Conservation (phyloP, 2,329 filamentous ascomycete species). For the Fusarium veterinarium region DNA sequence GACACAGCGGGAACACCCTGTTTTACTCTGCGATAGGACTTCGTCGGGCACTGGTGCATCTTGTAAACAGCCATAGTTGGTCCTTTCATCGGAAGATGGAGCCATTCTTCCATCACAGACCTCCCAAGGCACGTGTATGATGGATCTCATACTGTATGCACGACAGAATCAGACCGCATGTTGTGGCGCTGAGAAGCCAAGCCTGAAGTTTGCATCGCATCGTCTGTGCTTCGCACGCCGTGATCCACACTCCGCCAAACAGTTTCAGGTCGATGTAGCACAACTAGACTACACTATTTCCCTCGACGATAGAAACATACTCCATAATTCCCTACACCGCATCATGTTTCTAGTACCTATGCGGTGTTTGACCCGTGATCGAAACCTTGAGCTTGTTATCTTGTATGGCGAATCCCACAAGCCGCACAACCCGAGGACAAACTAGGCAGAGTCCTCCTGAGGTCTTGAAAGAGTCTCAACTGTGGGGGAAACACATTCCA, state of each 20-base stretch:
- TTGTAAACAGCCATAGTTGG: slow-evolving; percentile 25
- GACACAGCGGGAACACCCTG: slow-evolving; percentile 28
- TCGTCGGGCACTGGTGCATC: slow-evolving; percentile 1
- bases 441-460: neutral
- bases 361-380: slow-evolving; percentile 1
- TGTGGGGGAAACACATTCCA: neutral
- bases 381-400: neutral
- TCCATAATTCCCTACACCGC: slow-evolving; percentile 25
- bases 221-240: slow-evolving; percentile 35
- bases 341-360: slow-evolving; percentile 14
- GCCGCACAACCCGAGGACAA: neutral
- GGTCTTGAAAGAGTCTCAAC: neutral
- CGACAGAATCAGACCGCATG: slow-evolving; percentile 13
- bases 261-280: slow-evolving; percentile 36
- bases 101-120: slow-evolving; percentile 31
- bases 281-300: slow-evolving; percentile 12
- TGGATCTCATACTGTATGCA: slow-evolving; percentile 6
- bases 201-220: slow-evolving; percentile 23
- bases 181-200: slow-evolving; percentile 32
- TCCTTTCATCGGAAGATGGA: slow-evolving; percentile 25
- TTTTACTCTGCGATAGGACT: neutral
- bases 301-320: slow-evolving; percentile 17
- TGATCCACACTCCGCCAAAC: slow-evolving; percentile 33
- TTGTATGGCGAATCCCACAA: neutral
- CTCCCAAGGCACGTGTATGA: slow-evolving; percentile 14